These are phyloP conservation scores for Annulohypoxylon stygium DNA, from an alignment of 495 filamentous ascomycete genomes.

Conservation along the genomic window DNA sequence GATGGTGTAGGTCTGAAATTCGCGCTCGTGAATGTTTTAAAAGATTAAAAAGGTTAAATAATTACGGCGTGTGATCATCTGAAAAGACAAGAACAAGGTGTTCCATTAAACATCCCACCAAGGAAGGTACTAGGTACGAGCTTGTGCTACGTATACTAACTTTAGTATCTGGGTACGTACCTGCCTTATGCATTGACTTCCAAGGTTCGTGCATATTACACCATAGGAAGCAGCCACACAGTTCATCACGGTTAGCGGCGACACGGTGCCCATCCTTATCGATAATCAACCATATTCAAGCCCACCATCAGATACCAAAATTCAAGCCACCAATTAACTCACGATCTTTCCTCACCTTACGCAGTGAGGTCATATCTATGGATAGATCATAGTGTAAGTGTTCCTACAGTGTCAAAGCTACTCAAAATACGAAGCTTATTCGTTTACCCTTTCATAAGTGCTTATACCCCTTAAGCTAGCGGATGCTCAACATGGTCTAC, in stretches of 20 bases:
- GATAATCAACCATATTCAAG: neutral
- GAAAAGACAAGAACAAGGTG: constrained; percentile 33
- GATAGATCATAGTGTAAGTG: neutral
- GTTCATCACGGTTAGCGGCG: neutral
- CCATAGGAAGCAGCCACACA: neutral
- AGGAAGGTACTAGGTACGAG: constrained; percentile 16
- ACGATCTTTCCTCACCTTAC: neutral
- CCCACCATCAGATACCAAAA: neutral
- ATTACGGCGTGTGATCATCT: constrained; percentile 35
- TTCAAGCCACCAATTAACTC: constrained; percentile 2
- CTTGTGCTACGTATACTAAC: neutral
- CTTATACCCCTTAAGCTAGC: neutral
- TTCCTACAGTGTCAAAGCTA: neutral
- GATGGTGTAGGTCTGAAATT: constrained; percentile 5
- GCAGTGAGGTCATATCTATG: too few species aligned
- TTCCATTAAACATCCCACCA: constrained; percentile 28
- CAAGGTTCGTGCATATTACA: neutral
- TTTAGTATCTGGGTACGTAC: neutral
- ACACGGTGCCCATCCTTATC: constrained; percentile 11
- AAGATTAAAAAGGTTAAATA: neutral
- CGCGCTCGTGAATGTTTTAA: constrained; percentile 25
- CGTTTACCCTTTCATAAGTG: neutral
- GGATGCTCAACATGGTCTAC: constrained; percentile 9
- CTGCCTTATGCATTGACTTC: neutral
- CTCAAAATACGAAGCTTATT: neutral